Conservation (phyloP, 352 stramenopile genomes). For the Pythium diclinum region DNA sequence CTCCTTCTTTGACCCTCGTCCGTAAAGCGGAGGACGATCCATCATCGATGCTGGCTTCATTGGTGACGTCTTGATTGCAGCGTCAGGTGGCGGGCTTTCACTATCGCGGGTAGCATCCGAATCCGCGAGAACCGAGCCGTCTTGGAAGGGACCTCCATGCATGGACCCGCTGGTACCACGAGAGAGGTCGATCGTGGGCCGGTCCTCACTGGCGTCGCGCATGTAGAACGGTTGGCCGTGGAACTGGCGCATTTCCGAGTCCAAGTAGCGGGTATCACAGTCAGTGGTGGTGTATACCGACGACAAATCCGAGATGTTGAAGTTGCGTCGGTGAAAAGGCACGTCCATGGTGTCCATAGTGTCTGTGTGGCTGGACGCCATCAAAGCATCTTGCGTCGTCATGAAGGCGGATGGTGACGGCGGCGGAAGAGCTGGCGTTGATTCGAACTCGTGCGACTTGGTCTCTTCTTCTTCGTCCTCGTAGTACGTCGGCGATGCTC, state of each 20-base stretch:
- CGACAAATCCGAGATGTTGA: slow-evolving; percentile 33
- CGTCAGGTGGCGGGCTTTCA: not conserved
- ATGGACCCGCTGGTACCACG: slow-evolving; percentile 1
- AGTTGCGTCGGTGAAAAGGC: slow-evolving; percentile 38
- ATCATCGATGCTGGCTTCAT: slow-evolving; percentile 13
- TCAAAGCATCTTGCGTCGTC: slow-evolving; percentile 28
- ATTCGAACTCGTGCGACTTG: slow-evolving; percentile 49
- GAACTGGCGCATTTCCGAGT: slow-evolving; percentile 72
- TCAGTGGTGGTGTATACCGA: slow-evolving; percentile 39
- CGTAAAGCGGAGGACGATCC: slow-evolving; percentile 22
- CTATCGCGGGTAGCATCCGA: not conserved
- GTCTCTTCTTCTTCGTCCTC: slow-evolving; percentile 55
- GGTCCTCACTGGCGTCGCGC: slow-evolving; percentile 14
- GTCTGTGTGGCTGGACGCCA: slow-evolving; percentile 31
- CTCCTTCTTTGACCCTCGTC: slow-evolving; percentile 19
- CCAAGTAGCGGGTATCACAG: slow-evolving; percentile 60
- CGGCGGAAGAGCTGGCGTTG: slow-evolving; percentile 39
- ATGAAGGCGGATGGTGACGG: slow-evolving; percentile 42
- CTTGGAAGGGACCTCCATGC: not conserved
- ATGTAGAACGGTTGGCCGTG: slow-evolving; percentile 46
- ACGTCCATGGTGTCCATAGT: slow-evolving; percentile 32
- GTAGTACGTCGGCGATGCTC: slow-evolving; percentile 9
- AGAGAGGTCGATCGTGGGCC: slow-evolving; percentile 19
- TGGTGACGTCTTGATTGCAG: slow-evolving; percentile 16
- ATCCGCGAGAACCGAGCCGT: not conserved